Conservation (phyloP, 495 filamentous ascomycete genomes). For the Penicillium argentinense region DNA sequence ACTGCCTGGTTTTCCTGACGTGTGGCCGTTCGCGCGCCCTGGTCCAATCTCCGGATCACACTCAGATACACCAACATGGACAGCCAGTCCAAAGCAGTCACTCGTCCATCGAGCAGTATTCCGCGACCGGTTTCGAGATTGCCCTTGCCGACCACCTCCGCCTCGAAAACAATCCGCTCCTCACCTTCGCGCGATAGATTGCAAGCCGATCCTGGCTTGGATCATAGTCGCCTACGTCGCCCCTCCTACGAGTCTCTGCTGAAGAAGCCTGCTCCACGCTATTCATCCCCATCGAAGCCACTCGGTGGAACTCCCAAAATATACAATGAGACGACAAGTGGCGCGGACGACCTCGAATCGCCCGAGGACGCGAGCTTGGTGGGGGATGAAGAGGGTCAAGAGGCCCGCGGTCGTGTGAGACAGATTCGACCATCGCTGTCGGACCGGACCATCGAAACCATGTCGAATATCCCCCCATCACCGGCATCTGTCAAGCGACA, state of each 20-base stretch:
- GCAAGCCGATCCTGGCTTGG: constrained; percentile 41
- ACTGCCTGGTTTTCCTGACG: constrained; percentile 5
- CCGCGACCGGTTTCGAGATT: constrained; percentile 43
- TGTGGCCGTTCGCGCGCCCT: constrained; percentile 7
- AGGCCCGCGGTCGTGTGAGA: constrained; percentile 33
- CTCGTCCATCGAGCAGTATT: constrained; percentile 36
- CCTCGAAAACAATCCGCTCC: constrained; percentile 37
- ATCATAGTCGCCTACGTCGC: constrained; percentile 35
- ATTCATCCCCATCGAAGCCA: constrained; percentile 25
- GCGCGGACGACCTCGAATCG: constrained; percentile 17
- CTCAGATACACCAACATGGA: constrained; percentile 33
- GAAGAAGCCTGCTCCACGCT: constrained; percentile 34
- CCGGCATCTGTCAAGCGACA: constrained; percentile 55
- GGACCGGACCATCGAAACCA: constrained; percentile 67
- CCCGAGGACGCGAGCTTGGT: constrained; percentile 18
- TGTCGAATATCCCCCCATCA: constrained; percentile 63
- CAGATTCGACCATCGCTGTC: constrained; percentile 56
- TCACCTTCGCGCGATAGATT: constrained; percentile 47
- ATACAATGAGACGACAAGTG: constrained; percentile 17
- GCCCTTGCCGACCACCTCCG: constrained; percentile 40
- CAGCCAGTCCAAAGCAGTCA: constrained; percentile 27
- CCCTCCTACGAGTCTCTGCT: constrained; percentile 44
- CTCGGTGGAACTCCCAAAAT: constrained; percentile 11
- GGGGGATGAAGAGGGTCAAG: constrained; percentile 21
- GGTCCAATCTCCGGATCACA: background rate